Evolutionary conservation across 2,329 filamentous ascomycete species (phyloP).

Genomic region (Apiospora rasikravindrae): DNA sequence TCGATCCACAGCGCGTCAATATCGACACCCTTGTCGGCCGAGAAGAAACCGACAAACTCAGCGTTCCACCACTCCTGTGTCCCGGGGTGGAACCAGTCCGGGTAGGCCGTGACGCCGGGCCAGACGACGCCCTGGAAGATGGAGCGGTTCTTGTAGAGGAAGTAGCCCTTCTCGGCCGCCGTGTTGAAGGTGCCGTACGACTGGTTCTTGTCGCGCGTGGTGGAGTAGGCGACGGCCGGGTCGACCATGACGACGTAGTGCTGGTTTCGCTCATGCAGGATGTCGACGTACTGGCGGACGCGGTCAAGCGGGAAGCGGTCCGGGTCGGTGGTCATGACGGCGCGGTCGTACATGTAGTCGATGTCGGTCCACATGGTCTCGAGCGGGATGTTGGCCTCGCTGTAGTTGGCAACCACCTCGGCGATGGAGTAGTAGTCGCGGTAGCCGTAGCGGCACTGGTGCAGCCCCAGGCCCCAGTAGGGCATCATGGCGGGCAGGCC

Average conservation of each 20-base stretch:
- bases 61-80: slow-evolving; percentile 72
- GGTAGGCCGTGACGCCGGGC: slow-evolving; percentile 75
- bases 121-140: slow-evolving; percentile 72
- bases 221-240: slow-evolving; percentile 59
- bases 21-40: slow-evolving; percentile 67
- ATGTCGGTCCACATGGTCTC: slow-evolving; percentile 74
- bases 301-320: slow-evolving; percentile 65
- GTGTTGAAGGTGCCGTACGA: slow-evolving; percentile 45
- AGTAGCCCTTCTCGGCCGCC: slow-evolving; percentile 50
- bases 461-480: slow-evolving; percentile 64
- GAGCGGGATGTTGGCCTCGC: slow-evolving; percentile 66
- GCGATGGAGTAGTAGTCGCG: slow-evolving; percentile 68
- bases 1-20: slow-evolving; percentile 83
- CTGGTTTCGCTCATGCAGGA: slow-evolving; percentile 70
- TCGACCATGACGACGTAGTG: slow-evolving; percentile 82
- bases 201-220: slow-evolving; percentile 38
- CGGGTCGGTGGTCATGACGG: slow-evolving; percentile 59
- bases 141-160: slow-evolving; percentile 61
- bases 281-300: slow-evolving; percentile 69
- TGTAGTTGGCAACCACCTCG: slow-evolving; percentile 72
- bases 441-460: slow-evolving; percentile 68
- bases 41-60: slow-evolving; percentile 71
- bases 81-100: slow-evolving; percentile 76
- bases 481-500: slow-evolving; percentile 65
- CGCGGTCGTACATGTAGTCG: slow-evolving; percentile 62